These are phyloP conservation scores for Pichiaceae sp. DNA, from an alignment of 1,139 yeast species.

Conservation along the genomic window DNA sequence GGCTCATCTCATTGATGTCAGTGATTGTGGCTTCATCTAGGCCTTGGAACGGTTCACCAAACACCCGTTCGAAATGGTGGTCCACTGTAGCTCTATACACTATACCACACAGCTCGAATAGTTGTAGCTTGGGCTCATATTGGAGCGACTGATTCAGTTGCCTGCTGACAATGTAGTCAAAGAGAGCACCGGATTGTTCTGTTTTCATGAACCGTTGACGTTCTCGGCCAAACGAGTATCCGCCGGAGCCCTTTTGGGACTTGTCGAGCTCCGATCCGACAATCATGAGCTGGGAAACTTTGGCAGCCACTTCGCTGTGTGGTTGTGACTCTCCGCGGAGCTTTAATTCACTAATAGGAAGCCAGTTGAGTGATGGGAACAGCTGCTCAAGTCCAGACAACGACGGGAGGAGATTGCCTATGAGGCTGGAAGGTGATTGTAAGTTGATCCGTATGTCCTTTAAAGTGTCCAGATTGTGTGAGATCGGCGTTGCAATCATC, in stretches of 20 bases:
- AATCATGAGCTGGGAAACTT: slow-evolving; percentile 21
- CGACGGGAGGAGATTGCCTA: slow-evolving; percentile 19
- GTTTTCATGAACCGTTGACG: slow-evolving; percentile 6
- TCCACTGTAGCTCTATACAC: slow-evolving; percentile 11
- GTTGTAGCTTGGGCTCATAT: slow-evolving; percentile 11
- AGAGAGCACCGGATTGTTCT: slow-evolving; percentile 14
- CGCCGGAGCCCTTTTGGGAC: slow-evolving; percentile 8
- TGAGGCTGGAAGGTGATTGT: slow-evolving; percentile 19
- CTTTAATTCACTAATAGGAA: slow-evolving; percentile 16
- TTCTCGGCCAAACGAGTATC: slow-evolving; percentile 5
- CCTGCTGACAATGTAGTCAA: slow-evolving; percentile 19
- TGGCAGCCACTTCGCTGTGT: slow-evolving; percentile 16
- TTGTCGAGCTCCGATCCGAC: slow-evolving; percentile 22
- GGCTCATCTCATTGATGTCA: slow-evolving; percentile 19
- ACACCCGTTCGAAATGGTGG: slow-evolving; percentile 13
- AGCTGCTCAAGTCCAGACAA: slow-evolving; percentile 19
- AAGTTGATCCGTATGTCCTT: slow-evolving; percentile 19
- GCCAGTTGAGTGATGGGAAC: slow-evolving; percentile 20
- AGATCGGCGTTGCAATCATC: slow-evolving; percentile 22
- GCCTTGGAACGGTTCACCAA: slow-evolving; percentile 15
- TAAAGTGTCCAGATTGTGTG: slow-evolving; percentile 16
- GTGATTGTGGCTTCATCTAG: slow-evolving; percentile 12
- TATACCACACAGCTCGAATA: slow-evolving; percentile 23
- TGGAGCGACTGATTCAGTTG: slow-evolving; percentile 17
- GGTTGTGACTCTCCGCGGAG: slow-evolving; percentile 10